These are phyloP conservation scores for Eremochloa ophiuroides DNA, from an alignment of 176 grass and related monocot genomes.

Conservation along the genomic window DNA sequence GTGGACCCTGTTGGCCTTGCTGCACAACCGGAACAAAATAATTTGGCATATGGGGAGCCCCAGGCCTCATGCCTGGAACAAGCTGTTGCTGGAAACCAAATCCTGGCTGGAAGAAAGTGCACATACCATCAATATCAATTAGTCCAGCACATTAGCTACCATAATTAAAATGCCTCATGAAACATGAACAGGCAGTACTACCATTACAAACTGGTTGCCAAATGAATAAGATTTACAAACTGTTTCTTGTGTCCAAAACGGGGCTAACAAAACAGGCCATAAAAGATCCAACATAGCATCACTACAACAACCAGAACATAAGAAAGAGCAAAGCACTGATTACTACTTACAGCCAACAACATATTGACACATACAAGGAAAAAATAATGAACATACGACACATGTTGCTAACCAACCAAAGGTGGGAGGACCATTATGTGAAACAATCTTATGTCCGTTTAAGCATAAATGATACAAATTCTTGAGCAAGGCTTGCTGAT, in stretches of 20 bases:
- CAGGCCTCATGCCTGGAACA: conserved; percentile 90
- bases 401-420: not conserved
- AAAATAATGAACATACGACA: not conserved
- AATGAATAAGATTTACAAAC: not conserved
- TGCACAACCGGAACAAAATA: conserved; percentile 75
- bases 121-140: conserved; percentile 22
- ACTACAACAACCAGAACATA: not conserved
- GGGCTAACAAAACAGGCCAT: not conserved
- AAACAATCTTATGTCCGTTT: not conserved
- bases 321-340: not conserved
- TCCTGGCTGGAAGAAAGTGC: conserved; percentile 48
- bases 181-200: not conserved
- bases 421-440: not conserved
- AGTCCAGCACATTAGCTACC: not conserved
- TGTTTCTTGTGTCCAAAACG: not conserved
- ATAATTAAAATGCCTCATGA: not conserved
- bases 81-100: conserved; percentile 88
- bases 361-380: not conserved
- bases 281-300: not conserved
- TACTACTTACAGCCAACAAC: not conserved
- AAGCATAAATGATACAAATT: not conserved
- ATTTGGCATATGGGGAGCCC: conserved; percentile 75
- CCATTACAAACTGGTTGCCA: not conserved
- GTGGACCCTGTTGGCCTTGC: conserved; percentile 69
- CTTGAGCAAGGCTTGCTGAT: not conserved